Conservation (phyloP, 73 alveolate species). For the Paramecium primaurelia region DNA sequence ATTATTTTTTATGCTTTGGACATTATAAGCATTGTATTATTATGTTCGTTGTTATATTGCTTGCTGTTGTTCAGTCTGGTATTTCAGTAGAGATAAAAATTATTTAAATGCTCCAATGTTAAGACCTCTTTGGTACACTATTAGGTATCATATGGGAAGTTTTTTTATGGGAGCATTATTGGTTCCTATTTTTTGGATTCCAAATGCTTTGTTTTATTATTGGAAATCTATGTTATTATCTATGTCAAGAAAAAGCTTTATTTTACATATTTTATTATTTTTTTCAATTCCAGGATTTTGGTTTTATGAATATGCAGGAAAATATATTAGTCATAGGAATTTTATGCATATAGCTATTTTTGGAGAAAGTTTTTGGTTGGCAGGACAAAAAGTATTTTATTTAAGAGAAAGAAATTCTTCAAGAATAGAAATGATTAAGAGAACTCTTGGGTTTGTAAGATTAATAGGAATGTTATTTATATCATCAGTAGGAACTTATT, state of each 20-base stretch:
- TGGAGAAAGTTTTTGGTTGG: neutral
- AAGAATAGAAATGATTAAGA: slow-evolving; percentile 37
- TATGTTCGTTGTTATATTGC: neutral
- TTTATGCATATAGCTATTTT: slow-evolving; percentile 16
- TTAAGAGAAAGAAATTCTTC: slow-evolving; percentile 48
- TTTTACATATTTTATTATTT: neutral
- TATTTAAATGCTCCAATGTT: slow-evolving; percentile 28
- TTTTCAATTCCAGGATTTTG: slow-evolving; percentile 9
- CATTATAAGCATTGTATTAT: slow-evolving; percentile 8
- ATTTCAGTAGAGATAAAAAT: slow-evolving; percentile 33
- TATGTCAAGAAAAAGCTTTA: neutral
- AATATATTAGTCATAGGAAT: slow-evolving; percentile 7
- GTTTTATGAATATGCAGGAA: slow-evolving; percentile 7
- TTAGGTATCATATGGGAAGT: slow-evolving; percentile 19
- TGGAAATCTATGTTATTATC: neutral
- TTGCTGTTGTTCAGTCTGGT: slow-evolving; percentile 23
- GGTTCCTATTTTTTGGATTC: slow-evolving; percentile 4
- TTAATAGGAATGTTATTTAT: slow-evolving; percentile 43
- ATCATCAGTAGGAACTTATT: neutral
- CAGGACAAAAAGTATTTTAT: slow-evolving; percentile 22
- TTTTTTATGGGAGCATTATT: neutral
- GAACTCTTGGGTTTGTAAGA: slow-evolving; percentile 44
- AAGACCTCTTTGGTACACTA: neutral
- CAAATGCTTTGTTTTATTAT: neutral
- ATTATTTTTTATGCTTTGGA: neutral